Evolutionary conservation across 2,329 filamentous ascomycete genomes (phyloP), one percentile per base, ranked within the genome.

Genomic region (Epichloe coenophiala): DNA sequence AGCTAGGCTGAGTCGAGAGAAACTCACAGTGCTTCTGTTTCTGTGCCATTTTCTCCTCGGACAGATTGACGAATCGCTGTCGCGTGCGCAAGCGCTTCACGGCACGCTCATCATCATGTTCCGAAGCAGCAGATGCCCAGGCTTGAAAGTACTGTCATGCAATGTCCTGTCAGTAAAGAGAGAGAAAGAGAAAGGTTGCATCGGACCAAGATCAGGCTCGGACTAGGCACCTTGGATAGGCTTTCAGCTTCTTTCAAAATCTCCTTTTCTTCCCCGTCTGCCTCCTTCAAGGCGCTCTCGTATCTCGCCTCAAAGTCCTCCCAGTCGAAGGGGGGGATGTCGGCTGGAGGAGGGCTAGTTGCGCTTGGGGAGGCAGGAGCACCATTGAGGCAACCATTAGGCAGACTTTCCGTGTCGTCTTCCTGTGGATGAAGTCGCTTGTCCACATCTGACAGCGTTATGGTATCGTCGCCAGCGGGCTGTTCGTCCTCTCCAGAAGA

Each of bases 41-140:
- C 57, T 83, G 76, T 49, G 81, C 79, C 51, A 95, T 72, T 27
- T 74, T 77, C 39, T 79, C 71, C 63, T 95, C 90, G 0, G 84
- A 80, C 42, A 88, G 72, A 54, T 84, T 80, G 33, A 95, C 87
- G 63, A 84, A 86, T 54, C 80, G 74, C 63, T 84, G 81, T 54
- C 89, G 81, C 2, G 90, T 96, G 61, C 84, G 85, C 44, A 95
- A 74, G 50, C 89, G 81, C 65, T 91, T 91, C 55, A 80, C 74
- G 23, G 86, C 85, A 51, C 90, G 78, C 53, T 84, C 82, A 50
- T 86, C 81, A 64, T 95, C 90, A 54, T 87, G 81, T 11, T 73
- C 69, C 35, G 81, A 76, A 1, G 85, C 84, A 12, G 85, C 80
- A 19, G 83, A 74, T 23, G 86, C 85, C 89, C 90, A 96, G 37